A percentile compares a stretch with the other conserved stretches of the same genome.
These are phyloP conservation scores for Cicer yamashitae DNA, from an alignment of 306 rosid genomes.

Conservation along the genomic window DNA sequence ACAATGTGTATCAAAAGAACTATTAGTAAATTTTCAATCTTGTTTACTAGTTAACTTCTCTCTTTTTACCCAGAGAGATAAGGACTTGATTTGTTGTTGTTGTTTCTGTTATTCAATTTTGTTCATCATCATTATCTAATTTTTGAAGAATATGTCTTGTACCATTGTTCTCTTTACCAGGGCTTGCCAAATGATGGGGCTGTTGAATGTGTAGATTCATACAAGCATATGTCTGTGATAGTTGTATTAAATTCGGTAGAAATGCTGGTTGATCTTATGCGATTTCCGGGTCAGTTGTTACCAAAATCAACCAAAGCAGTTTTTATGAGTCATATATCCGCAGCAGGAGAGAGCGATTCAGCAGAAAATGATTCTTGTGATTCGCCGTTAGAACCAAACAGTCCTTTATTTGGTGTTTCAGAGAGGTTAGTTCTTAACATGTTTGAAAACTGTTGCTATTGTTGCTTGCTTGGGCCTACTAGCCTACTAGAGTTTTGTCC, in stretches of 20 bases:
- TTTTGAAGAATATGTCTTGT: conserved; percentile 42
- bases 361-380: conserved; percentile 99
- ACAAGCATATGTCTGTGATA: conserved; percentile 87
- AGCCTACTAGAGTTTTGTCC: conserved; percentile 27
- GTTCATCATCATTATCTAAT: conserved; percentile 35
- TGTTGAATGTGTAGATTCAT: conserved; percentile 77
- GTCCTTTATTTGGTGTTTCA: conserved; percentile 91
- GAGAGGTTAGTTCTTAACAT: conserved; percentile 78
- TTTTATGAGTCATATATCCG: conserved; percentile 86
- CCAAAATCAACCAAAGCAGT: conserved; percentile 85
- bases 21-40: conserved; percentile 30
- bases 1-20: background rate
- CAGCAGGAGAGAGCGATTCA: conserved; percentile 99
- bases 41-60: conserved; percentile 31
- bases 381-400: conserved; percentile 98
- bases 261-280: conserved; percentile 93
- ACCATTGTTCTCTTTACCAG: conserved; percentile 53
- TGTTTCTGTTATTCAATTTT: conserved; percentile 34
- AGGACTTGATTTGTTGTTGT: conserved; percentile 33
- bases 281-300: conserved; percentile 90
- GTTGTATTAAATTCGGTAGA: conserved; percentile 87
- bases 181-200: conserved; percentile 90
- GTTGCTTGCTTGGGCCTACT: conserved; percentile 26
- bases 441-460: conserved; percentile 45
- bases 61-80: conserved; percentile 32